Percentiles rank a stretch among this genome's conserved stretches.
phyloP scores from a whole-genome alignment of 192 early-diverging fungal genomes.

The Linderina pennispora region DNA sequence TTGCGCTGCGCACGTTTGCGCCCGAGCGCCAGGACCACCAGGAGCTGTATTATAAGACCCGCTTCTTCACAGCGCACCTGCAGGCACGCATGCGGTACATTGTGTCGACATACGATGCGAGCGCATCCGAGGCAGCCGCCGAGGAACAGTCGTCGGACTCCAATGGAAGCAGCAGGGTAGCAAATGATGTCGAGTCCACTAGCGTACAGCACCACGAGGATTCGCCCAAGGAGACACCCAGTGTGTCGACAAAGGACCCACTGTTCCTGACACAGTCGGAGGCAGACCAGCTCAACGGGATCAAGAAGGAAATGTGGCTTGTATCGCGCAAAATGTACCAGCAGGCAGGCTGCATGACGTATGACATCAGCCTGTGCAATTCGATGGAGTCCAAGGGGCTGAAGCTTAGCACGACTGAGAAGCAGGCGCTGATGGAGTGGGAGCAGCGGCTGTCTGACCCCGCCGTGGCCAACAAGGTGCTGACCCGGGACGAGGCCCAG shows the following conservation, averaged over 20 bases:
- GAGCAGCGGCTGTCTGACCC: constrained; percentile 14
- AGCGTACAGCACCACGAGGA: neutral
- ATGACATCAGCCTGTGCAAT: constrained; percentile 34
- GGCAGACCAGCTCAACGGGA: constrained; percentile 29
- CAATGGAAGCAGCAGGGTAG: neutral
- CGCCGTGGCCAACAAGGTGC: constrained; percentile 6
- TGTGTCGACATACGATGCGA: constrained; percentile 5
- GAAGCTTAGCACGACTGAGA: constrained; percentile 14
- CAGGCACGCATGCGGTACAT: constrained; percentile 34
- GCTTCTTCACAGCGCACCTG: constrained; percentile 36
- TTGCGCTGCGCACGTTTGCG: constrained; percentile 27
- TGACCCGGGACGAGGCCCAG: constrained; percentile 16
- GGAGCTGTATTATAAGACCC: constrained; percentile 25
- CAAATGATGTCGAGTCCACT: neutral
- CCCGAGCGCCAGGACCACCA: constrained; percentile 19
- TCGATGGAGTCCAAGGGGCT: constrained; percentile 1
- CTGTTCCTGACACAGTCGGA: constrained; percentile 14
- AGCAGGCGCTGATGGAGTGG: constrained; percentile 21
- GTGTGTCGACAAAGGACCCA: neutral
- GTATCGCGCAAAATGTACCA: constrained; percentile 34
- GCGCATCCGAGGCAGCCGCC: neutral
- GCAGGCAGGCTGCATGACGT: constrained; percentile 33
- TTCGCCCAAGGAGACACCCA: neutral
- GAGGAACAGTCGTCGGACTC: neutral
- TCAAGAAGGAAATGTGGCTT: constrained; percentile 28